Evolutionary conservation across 1,284 basidiomycete species (phyloP).

Genomic region (Melanopsichium pennsylvanicum): DNA sequence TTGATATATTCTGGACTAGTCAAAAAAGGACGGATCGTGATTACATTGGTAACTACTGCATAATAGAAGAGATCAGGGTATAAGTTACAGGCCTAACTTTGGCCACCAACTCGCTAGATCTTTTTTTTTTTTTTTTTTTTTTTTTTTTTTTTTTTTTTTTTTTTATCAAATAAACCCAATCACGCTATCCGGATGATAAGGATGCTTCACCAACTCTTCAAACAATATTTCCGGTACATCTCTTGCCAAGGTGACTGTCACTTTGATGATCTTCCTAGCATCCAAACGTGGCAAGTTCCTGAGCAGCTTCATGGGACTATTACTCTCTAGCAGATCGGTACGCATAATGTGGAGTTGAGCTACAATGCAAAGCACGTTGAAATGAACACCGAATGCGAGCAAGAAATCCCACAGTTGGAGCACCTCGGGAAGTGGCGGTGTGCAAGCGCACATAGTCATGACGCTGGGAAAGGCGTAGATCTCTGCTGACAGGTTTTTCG

Average conservation of each 20-base stretch:
- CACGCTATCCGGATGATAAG: constrained; percentile 40
- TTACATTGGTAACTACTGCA: too few relatives aligned
- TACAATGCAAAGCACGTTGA: constrained; percentile 94
- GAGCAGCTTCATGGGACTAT: constrained; percentile 91
- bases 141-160: background rate
- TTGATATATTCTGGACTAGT: too few relatives aligned
- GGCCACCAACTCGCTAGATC: too few relatives aligned
- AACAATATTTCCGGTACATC: constrained; percentile 77
- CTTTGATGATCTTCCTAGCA: constrained; percentile 84
- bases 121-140: too few relatives aligned
- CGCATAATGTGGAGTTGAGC: constrained; percentile 90
- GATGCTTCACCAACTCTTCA: constrained; percentile 50
- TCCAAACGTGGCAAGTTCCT: constrained; percentile 93
- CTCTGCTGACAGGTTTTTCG: constrained; percentile 94
- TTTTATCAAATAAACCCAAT: constrained; percentile 6
- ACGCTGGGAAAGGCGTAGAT: constrained; percentile 97
- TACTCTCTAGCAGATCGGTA: constrained; percentile 82
- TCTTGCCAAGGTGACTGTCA: constrained; percentile 89
- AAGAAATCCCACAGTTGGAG: constrained; percentile 96
- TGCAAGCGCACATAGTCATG: constrained; percentile 93
- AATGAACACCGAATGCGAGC: constrained; percentile 91
- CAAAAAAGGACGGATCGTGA: too few relatives aligned
- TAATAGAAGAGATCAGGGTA: too few relatives aligned
- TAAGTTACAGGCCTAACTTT: too few relatives aligned
- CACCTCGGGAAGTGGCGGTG: constrained; percentile 92